These are phyloP conservation scores for Naematelia encephala DNA, from an alignment of 768 basidiomycete species.

Conservation along the genomic window DNA sequence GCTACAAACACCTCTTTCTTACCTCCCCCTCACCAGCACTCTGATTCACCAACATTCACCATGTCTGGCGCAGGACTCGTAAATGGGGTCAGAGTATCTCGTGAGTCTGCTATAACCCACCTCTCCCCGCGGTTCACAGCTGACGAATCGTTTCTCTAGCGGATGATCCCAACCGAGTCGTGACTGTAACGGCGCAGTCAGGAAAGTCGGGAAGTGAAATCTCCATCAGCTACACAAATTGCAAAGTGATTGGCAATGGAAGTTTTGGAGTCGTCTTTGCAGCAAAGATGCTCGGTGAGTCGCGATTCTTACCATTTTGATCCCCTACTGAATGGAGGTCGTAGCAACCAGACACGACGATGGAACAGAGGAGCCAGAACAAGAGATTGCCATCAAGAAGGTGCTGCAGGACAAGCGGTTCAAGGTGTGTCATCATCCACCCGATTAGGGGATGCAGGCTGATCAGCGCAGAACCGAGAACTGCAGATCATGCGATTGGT, in stretches of 20 bases:
- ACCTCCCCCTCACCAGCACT: neutral
- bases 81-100: constrained; percentile 49
- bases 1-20: neutral
- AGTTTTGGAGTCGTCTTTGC: constrained; percentile 99
- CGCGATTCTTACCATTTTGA: neutral
- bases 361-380: constrained; percentile 38
- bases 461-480: constrained; percentile 78
- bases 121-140: neutral
- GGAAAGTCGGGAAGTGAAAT: constrained; percentile 86
- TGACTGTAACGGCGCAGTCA: constrained; percentile 90
- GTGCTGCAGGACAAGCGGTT: constrained; percentile 99
- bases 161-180: constrained; percentile 94
- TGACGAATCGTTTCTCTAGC: constrained; percentile 32
- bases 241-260: constrained; percentile 98
- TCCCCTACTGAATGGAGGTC: too few relatives aligned
- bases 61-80: constrained; percentile 46
- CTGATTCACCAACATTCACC: neutral
- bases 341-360: constrained; percentile 35
- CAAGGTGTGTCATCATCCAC: constrained; percentile 67
- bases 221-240: constrained; percentile 90
- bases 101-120: constrained; percentile 28
- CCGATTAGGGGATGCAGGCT: neutral
- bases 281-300: constrained; percentile 67
- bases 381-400: constrained; percentile 99
- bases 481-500: constrained; percentile 98